Percentiles rank a stretch among this genome's conserved stretches.
These are phyloP conservation scores for Lyophyllum atratum DNA, from an alignment of 768 basidiomycete species.

Conservation along the genomic window DNA sequence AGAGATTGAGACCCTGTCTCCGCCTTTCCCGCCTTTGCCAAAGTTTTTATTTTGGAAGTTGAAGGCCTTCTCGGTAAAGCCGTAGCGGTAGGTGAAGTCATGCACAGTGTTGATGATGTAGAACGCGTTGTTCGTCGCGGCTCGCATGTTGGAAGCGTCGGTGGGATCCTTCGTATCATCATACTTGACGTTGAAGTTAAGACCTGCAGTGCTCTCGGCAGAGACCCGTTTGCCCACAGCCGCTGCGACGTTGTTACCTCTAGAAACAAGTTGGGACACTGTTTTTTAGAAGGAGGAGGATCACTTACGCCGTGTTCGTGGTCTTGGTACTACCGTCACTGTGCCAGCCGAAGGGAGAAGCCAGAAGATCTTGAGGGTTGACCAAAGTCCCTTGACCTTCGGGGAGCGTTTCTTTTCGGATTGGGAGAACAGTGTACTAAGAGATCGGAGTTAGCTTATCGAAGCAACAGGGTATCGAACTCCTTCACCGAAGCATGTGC, in stretches of 20 bases:
- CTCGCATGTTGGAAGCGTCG: neutral
- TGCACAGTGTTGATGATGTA: conserved; percentile 83
- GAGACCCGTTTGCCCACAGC: neutral
- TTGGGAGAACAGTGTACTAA: neutral
- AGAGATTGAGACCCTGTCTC: conserved; percentile 90
- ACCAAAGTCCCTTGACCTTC: too few relatives aligned
- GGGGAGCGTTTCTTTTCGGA: too few relatives aligned
- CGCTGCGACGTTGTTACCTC: neutral
- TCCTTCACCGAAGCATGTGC: neutral
- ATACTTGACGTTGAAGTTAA: neutral
- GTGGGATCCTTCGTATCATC: neutral
- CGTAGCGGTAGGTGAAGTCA: conserved; percentile 63
- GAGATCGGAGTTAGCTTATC: neutral
- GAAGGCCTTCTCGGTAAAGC: conserved; percentile 87
- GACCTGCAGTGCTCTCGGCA: neutral
- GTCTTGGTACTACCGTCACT: neutral
- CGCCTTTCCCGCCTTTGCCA: conserved; percentile 82
- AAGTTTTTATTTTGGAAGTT: conserved; percentile 99
- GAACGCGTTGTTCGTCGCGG: conserved; percentile 39
- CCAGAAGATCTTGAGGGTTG: neutral
- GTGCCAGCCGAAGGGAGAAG: neutral
- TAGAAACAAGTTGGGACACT: neutral
- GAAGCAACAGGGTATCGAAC: neutral
- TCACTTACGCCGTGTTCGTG: neutral
- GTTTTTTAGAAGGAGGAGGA: neutral